Evolutionary conservation across 139 green algal species (phyloP).

Genomic region (Trebouxia sp.): DNA sequence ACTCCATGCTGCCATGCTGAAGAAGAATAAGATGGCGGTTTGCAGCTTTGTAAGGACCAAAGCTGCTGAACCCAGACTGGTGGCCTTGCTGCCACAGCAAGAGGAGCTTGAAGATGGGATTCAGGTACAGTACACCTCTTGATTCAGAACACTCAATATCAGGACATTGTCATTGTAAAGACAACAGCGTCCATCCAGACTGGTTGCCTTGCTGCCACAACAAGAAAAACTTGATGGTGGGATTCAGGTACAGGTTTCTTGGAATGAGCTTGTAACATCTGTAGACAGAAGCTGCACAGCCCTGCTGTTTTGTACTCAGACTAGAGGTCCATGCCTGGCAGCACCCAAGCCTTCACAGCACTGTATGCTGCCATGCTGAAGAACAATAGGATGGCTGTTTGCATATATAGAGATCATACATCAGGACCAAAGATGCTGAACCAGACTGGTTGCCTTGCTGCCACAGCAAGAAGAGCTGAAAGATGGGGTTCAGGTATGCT

Average conservation of each 20-base stretch:
- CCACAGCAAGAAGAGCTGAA: constrained; percentile 54
- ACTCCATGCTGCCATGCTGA: constrained; percentile 47
- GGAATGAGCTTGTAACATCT: too few relatives aligned
- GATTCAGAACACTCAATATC: neutral
- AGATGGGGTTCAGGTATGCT: constrained; percentile 47
- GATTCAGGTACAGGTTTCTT: constrained; percentile 64
- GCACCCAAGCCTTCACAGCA: constrained; percentile 58
- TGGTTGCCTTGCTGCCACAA: too few relatives aligned
- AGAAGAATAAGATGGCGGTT: constrained; percentile 37
- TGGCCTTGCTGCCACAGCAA: constrained; percentile 60
- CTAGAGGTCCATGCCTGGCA: constrained; percentile 51
- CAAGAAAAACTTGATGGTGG: too few relatives aligned
- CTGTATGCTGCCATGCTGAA: constrained; percentile 47
- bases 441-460: constrained; percentile 61
- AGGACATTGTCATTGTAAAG: neutral
- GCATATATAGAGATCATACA: too few relatives aligned
- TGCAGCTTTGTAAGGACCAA: constrained; percentile 46
- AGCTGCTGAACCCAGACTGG: constrained; percentile 41
- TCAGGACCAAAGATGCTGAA: constrained; percentile 18
- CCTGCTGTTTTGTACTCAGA: constrained; percentile 72
- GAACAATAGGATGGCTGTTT: constrained; percentile 42
- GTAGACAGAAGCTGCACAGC: constrained; percentile 55
- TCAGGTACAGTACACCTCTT: constrained; percentile 35
- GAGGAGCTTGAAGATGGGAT: constrained; percentile 50
- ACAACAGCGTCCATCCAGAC: neutral